A percentile compares a stretch with the other conserved stretches of the same genome.
phyloP scores from a whole-genome alignment of 805 yeast species.

The Kluyveromyces nonfermentans region DNA sequence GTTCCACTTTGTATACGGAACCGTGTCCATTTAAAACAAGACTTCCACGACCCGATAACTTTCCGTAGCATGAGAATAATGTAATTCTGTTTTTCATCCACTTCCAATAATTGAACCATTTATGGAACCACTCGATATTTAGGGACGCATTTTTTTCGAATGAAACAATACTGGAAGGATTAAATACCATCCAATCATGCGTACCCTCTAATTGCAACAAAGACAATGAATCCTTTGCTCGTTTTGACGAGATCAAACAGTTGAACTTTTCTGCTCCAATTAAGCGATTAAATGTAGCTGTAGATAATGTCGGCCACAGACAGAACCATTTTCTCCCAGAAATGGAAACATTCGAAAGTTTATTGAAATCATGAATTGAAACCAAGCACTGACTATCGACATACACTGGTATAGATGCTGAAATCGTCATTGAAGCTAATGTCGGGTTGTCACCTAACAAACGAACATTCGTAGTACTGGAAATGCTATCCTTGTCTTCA shows the following conservation, averaged over 20 bases:
- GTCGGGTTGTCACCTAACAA: constrained; percentile 19
- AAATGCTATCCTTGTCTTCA: constrained; percentile 3
- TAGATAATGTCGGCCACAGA: constrained; percentile 14
- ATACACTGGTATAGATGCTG: constrained; percentile 15
- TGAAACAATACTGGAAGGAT: constrained; percentile 21
- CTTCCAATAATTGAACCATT: constrained; percentile 1
- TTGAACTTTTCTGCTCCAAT: constrained; percentile 12
- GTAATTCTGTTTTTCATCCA: constrained; percentile 5
- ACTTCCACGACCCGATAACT: constrained; percentile 27
- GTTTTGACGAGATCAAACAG: constrained; percentile 20
- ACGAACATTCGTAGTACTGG: constrained; percentile 9
- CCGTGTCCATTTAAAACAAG: constrained; percentile 21
- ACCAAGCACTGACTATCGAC: constrained; percentile 23
- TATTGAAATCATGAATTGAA: constrained; percentile 14
- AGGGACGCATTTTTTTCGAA: constrained; percentile 24
- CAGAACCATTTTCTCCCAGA: constrained; percentile 16
- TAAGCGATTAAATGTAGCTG: constrained; percentile 16
- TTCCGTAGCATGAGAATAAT: constrained; percentile 15
- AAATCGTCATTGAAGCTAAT: constrained; percentile 17
- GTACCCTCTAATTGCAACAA: constrained; percentile 17
- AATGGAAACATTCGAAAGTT: constrained; percentile 7
- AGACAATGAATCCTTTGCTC: constrained; percentile 7
- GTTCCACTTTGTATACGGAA: constrained; percentile 23
- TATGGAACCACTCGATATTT: constrained; percentile 7
- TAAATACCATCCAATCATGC: constrained; percentile 26